Conservation (phyloP, 352 stramenopile genomes). For the Thalassiosira pacifica region DNA sequence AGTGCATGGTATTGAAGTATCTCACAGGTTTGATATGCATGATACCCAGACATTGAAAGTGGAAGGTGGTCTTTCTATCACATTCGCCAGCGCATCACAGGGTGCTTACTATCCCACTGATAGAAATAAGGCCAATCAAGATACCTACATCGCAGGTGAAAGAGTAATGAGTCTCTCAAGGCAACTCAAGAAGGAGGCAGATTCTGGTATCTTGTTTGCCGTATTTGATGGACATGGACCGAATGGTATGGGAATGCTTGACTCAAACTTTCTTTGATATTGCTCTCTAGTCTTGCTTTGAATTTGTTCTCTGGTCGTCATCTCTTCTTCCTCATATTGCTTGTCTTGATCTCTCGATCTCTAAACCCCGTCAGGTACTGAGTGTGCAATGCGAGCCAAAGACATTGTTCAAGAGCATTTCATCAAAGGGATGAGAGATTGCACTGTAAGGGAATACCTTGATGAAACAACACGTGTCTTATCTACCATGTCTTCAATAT, state of each 20-base stretch:
- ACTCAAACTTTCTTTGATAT: too few species aligned
- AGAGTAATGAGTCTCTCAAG: neutral
- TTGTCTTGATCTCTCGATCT: too few species aligned
- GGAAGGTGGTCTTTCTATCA: slow-evolving; percentile 21
- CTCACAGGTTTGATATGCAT: slow-evolving; percentile 16
- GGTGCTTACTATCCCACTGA: slow-evolving; percentile 67
- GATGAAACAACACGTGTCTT: slow-evolving; percentile 7
- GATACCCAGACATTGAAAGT: slow-evolving; percentile 10
- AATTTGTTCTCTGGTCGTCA: too few species aligned
- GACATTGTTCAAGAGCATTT: slow-evolving; percentile 54
- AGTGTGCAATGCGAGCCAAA: slow-evolving; percentile 91
- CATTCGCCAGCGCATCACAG: slow-evolving; percentile 42
- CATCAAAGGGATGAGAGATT: neutral
- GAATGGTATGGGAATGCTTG: too few species aligned
- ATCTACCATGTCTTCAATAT: neutral
- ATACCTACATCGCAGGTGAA: slow-evolving; percentile 86
- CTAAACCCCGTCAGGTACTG: too few species aligned
- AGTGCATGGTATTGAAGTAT: slow-evolving; percentile 16
- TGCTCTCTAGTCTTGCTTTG: too few species aligned
- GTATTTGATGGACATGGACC: slow-evolving; percentile 94
- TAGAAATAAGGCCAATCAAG: slow-evolving; percentile 94
- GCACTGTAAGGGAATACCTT: neutral
- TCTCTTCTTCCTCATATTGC: too few species aligned
- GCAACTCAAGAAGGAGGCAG: slow-evolving; percentile 59
- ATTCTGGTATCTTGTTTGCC: slow-evolving; percentile 81